Percentiles rank a stretch among this genome's conserved stretches.
Conservation (phyloP, 495 filamentous ascomycete species). For the Aspergillus biplanus region DNA sequence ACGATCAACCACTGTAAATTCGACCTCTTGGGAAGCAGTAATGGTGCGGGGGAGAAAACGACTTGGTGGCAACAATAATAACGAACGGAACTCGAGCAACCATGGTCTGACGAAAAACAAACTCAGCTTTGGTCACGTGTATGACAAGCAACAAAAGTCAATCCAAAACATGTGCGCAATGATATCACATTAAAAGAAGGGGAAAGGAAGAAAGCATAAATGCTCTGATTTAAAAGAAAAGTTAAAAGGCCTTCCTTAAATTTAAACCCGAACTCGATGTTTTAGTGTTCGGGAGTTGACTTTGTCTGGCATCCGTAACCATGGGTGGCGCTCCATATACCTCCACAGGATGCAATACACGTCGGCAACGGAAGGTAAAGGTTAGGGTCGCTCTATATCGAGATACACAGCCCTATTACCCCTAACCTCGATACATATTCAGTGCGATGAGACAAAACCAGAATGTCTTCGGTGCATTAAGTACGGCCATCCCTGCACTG, state of each 20-base stretch:
- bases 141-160: too few species aligned
- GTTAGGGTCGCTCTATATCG: conserved; percentile 11
- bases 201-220: too few species aligned
- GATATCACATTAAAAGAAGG: too few species aligned
- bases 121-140: not conserved
- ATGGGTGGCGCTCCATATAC: conserved; percentile 33
- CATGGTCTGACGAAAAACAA: not conserved
- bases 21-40: not conserved
- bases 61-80: not conserved
- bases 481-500: conserved; percentile 32
- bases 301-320: conserved; percentile 5
- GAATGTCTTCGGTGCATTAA: conserved; percentile 34
- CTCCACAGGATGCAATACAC: conserved; percentile 33
- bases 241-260: too few species aligned
- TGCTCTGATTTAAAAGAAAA: not conserved
- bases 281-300: not conserved
- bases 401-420: conserved; percentile 2
- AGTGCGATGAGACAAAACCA: conserved; percentile 35
- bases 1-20: conserved; percentile 5
- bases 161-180: too few species aligned
- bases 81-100: not conserved
- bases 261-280: too few species aligned
- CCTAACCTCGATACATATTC: conserved; percentile 19
- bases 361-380: conserved; percentile 31
- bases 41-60: not conserved